These are phyloP conservation scores for Phyllosticta citribraziliensis DNA, from an alignment of 2,329 filamentous ascomycete genomes.

Conservation along the genomic window DNA sequence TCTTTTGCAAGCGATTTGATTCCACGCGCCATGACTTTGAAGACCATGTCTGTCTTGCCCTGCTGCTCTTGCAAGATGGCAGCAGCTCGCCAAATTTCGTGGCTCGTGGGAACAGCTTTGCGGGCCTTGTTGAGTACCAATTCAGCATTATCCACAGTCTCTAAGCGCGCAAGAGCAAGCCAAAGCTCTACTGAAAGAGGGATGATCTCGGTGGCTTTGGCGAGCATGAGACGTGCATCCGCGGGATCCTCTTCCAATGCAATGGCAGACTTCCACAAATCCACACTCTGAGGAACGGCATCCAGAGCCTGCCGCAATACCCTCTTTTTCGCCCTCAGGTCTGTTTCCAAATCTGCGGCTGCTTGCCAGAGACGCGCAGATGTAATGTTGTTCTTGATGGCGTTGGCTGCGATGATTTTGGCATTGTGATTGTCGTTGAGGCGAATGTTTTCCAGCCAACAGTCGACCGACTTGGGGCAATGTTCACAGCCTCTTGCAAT, in stretches of 20 bases:
- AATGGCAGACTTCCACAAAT: constrained; percentile 96
- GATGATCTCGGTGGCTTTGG: constrained; percentile 92
- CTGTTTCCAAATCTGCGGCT: constrained; percentile 83
- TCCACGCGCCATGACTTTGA: constrained; percentile 87
- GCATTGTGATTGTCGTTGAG: constrained; percentile 87
- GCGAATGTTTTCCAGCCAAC: constrained; percentile 92
- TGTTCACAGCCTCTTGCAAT: constrained; percentile 82
- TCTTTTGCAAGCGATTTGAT: constrained; percentile 81
- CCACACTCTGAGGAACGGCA: constrained; percentile 86
- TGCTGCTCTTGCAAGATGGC: constrained; percentile 83
- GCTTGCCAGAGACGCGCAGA: constrained; percentile 90
- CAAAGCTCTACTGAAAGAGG: constrained; percentile 89
- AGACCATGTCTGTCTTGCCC: constrained; percentile 64
- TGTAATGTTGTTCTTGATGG: constrained; percentile 81
- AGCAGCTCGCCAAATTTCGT: constrained; percentile 95
- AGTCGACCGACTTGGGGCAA: constrained; percentile 89
- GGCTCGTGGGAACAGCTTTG: constrained; percentile 83
- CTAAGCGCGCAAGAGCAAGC: constrained; percentile 84
- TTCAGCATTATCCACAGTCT: constrained; percentile 84
- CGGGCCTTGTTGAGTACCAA: constrained; percentile 91
- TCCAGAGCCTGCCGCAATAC: constrained; percentile 87
- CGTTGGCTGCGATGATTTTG: constrained; percentile 88
- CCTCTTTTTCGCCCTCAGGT: constrained; percentile 77
- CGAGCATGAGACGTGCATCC: constrained; percentile 79
- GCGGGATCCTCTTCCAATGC: constrained; percentile 86